These are phyloP conservation scores for Phytophthora cactorum DNA, from an alignment of 352 stramenopile species.

Conservation along the genomic window DNA sequence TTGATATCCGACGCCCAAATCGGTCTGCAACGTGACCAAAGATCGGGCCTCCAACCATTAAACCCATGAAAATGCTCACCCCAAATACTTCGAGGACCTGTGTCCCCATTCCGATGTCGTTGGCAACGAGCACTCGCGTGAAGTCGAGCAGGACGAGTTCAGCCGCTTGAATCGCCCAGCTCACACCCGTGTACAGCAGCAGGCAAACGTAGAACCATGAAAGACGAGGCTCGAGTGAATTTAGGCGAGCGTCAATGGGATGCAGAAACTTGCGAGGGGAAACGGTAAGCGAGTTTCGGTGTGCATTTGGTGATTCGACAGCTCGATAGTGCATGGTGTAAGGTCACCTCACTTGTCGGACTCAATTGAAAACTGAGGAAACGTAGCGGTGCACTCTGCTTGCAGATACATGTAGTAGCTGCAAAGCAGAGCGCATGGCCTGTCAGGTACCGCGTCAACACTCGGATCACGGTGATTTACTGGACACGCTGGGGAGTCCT, in stretches of 20 bases:
- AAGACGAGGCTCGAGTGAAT: conserved; percentile 24
- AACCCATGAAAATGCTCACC: conserved; percentile 34
- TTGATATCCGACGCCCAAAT: conserved; percentile 38
- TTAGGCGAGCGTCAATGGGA: conserved; percentile 16
- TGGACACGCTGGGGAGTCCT: conserved; percentile 24
- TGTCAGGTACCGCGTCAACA: conserved; percentile 8
- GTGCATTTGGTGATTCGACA: conserved; percentile 10
- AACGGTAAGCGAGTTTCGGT: neutral
- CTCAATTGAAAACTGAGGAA: conserved; percentile 27
- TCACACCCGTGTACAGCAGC: conserved; percentile 39
- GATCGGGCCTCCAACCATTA: conserved; percentile 38
- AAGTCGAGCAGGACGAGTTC: conserved; percentile 50
- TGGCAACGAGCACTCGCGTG: conserved; percentile 36
- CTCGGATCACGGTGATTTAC: neutral
- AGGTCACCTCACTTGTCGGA: neutral
- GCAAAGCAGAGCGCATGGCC: no score
- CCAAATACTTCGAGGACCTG: conserved; percentile 38
- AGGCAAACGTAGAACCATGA: conserved; percentile 46
- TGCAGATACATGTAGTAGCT: no score
- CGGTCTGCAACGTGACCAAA: conserved; percentile 42
- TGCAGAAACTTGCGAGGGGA: conserved; percentile 13
- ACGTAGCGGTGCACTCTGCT: neutral
- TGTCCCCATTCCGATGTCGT: conserved; percentile 35
- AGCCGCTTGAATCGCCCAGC: conserved; percentile 49
- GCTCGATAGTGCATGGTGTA: conserved; percentile 19